Conservation (phyloP, 805 yeast genomes). For the Metschnikowia lunata region DNA sequence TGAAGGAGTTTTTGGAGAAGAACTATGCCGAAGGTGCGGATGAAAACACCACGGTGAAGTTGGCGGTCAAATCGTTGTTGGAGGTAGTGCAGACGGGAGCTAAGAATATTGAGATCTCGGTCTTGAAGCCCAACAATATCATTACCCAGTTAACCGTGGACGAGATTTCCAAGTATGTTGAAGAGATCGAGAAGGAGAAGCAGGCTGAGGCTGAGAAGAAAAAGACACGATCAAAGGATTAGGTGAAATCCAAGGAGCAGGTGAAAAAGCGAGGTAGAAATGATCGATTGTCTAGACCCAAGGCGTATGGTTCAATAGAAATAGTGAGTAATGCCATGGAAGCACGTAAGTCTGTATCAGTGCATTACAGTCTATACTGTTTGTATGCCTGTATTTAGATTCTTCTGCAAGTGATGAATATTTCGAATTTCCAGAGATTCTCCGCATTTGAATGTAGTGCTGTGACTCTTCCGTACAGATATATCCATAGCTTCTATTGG, state of each 20-base stretch:
- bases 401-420: too few species aligned
- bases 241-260: not conserved
- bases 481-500: too few species aligned
- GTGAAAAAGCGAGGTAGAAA: too few species aligned
- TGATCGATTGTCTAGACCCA: too few species aligned
- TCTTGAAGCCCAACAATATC: slow-evolving; percentile 66
- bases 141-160: slow-evolving; percentile 62
- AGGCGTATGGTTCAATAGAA: too few species aligned
- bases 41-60: slow-evolving; percentile 68
- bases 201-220: slow-evolving; percentile 76
- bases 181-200: slow-evolving; percentile 83
- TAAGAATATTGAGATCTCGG: slow-evolving; percentile 88
- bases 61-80: slow-evolving; percentile 79
- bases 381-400: too few species aligned
- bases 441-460: too few species aligned
- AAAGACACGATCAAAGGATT: slow-evolving; percentile 28
- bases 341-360: too few species aligned
- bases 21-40: slow-evolving; percentile 62
- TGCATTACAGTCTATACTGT: too few species aligned
- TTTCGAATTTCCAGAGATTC: too few species aligned
- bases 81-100: slow-evolving; percentile 99
- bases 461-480: too few species aligned
- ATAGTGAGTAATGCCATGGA: too few species aligned
- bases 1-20: slow-evolving; percentile 91
- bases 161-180: slow-evolving; percentile 69